Base-by-base conservation (phyloP, 768 basidiomycete genomes). In the Hericium erinaceus region DNA sequence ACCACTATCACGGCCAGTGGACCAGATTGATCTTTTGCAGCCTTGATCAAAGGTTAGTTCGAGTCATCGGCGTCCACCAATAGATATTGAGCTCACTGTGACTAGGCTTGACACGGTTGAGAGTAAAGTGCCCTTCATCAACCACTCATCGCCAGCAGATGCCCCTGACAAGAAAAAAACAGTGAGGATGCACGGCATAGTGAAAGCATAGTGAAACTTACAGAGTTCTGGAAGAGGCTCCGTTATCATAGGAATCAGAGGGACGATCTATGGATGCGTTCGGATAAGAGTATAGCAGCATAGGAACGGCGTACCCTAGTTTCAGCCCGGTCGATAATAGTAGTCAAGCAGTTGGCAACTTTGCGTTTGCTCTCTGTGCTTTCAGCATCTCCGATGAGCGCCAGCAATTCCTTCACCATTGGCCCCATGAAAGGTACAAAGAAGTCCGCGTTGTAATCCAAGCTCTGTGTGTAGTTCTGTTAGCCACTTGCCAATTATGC, bases 281-380 rank as follows among this genome's bases (percentile, higher is more conserved):
- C 8, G 33, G 18, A 26, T 11, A 22, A 22, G 28, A 9, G 26
- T 28, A 44, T 22, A 26, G n/a, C 11, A 9, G 11, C 22, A 55
- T 28, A n/a, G 46, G 15, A n/a, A 12, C 15, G 33, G 12, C 33
- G 53, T 56, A 79, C 80, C 54, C 68, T 61, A 8, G 56, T 49
- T 4, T 69, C 76, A 0, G 70, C 73, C 38, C 74, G 61, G 58
- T 87, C 81, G 50, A 95, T 84, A 44, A 94, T 72, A 1, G 78
- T 76, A 58, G 85, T 89, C 54, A 95, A 69, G 51, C 82, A 82
- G 54, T 75, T 74, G 28, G 83, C 81, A n/a, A 95, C 75, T 57
- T 86, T 77, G 41, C 81, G 80, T 69, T 91, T 91, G 67, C 79
- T 87, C 66, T 94, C 92, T 20, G 85, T 72, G 2, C 84, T 82